A percentile compares a stretch with the other conserved stretches of the same genome.
Evolutionary conservation across 2,329 filamentous ascomycete genomes (phyloP).

Genomic region (Calonectria multiphialidica): DNA sequence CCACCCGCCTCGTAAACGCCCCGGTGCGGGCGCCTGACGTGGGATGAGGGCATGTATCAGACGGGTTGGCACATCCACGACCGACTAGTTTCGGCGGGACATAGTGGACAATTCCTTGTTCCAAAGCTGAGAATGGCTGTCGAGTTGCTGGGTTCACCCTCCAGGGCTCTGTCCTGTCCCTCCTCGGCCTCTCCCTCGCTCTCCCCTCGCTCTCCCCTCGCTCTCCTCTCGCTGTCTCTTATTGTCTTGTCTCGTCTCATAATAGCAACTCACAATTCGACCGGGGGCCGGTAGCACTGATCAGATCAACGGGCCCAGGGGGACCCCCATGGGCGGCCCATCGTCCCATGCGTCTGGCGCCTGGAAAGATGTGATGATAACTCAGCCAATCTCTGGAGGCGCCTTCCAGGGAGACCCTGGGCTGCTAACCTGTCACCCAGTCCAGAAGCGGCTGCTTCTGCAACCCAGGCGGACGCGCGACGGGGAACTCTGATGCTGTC

Average conservation of each 20-base stretch:
- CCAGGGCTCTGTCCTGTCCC: not conserved
- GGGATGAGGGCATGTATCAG: conserved; percentile 7
- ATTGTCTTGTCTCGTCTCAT: not conserved
- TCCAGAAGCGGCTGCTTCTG: conserved; percentile 10
- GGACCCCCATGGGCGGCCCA: not conserved
- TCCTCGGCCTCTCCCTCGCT: not conserved
- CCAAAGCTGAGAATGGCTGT: not conserved
- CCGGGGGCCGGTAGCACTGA: not conserved
- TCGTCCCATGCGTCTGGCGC: conserved; percentile 19
- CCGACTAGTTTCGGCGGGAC: conserved; percentile 4
- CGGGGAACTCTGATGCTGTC: not conserved
- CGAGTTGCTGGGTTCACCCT: not conserved
- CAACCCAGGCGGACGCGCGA: conserved; percentile 5
- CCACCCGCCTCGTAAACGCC: not conserved
- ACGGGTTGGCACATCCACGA: not conserved
- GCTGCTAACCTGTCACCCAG: not conserved
- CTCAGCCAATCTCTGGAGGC: conserved; percentile 18
- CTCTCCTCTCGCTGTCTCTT: not conserved
- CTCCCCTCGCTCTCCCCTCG: too few species aligned
- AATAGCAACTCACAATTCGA: not conserved
- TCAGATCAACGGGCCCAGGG: conserved; percentile 20
- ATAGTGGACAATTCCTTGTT: conserved; percentile 2
- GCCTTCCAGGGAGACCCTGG: conserved; percentile 5
- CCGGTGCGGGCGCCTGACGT: conserved; percentile 12
- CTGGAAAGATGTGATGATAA: conserved; percentile 10